A percentile compares a stretch with the other conserved stretches of the same genome.
These are phyloP conservation scores for Salisapilia sapeloensis DNA, from an alignment of 352 stramenopile genomes.

Conservation along the genomic window DNA sequence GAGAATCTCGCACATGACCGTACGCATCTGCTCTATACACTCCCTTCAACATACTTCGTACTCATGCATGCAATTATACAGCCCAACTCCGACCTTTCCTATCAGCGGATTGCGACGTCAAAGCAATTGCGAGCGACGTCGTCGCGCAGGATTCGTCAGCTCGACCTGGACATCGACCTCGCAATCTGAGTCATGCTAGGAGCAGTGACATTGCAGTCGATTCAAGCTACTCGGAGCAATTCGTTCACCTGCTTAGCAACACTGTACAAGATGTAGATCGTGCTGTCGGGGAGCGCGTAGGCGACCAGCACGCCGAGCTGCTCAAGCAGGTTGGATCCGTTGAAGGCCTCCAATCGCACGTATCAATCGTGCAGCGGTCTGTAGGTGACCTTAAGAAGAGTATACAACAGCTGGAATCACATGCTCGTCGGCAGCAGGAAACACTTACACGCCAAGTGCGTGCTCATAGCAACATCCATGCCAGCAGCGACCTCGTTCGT, in stretches of 20 bases:
- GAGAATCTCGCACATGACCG: no score
- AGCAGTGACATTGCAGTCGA: constrained; percentile 5
- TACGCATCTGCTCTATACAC: no score
- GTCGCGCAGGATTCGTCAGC: constrained; percentile 44
- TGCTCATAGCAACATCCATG: constrained; percentile 64
- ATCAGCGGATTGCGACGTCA: constrained; percentile 50
- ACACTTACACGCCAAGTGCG: constrained; percentile 40
- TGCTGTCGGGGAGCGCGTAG: constrained; percentile 64
- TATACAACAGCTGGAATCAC: constrained; percentile 34
- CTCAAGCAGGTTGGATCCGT: constrained; percentile 61
- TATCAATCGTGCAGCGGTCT: constrained; percentile 32
- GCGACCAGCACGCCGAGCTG: constrained; percentile 50
- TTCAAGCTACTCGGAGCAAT: constrained; percentile 50
- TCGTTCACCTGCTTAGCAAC: constrained; percentile 46
- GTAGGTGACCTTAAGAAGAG: constrained; percentile 47
- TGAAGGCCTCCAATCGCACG: constrained; percentile 44
- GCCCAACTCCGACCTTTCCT: constrained; percentile 64
- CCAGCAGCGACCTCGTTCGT: constrained; percentile 51
- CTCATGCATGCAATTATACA: no score
- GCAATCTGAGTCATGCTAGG: constrained; percentile 2
- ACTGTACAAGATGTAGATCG: constrained; percentile 54
- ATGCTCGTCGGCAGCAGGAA: constrained; percentile 36
- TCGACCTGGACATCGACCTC: constrained; percentile 6
- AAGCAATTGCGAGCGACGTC: constrained; percentile 55
- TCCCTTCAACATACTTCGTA: no score